A percentile compares a stretch with the other conserved stretches of the same genome.
Evolutionary conservation across 371 early-diverging fungal genomes (phyloP).

Genomic region (Mucor piriformis): DNA sequence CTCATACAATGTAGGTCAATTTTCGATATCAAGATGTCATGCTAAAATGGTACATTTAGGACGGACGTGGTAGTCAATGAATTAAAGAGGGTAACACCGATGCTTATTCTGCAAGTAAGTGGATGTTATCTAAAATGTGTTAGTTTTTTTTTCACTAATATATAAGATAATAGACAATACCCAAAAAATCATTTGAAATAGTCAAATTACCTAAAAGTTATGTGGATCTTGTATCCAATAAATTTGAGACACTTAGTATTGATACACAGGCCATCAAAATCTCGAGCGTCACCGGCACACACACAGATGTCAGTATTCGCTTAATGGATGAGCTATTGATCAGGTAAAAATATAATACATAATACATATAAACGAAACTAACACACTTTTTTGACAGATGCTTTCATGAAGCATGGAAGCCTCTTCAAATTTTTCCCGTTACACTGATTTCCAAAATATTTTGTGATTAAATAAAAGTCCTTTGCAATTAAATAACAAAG

Average conservation of each 20-base stretch:
- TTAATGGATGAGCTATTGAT: slow-evolving; percentile 7
- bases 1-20: slow-evolving; percentile 3
- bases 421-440: background rate
- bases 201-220: slow-evolving; percentile 13
- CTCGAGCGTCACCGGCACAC: background rate
- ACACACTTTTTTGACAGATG: background rate
- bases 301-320: background rate
- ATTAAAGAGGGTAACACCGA: background rate
- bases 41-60: background rate
- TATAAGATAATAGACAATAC: slow-evolving; percentile 8
- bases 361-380: background rate
- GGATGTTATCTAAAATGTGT: background rate
- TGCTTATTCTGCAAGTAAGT: slow-evolving; percentile 21
- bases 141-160: background rate
- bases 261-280: background rate
- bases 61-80: background rate
- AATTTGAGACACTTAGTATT: background rate
- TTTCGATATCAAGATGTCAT: too few species aligned
- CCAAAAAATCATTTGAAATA: slow-evolving; percentile 10
- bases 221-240: background rate
- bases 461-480: background rate
- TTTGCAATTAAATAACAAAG: too few species aligned
- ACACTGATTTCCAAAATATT: background rate
- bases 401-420: too few species aligned
- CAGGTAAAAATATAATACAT: slow-evolving; percentile 1